Evolutionary conservation across 2,329 filamentous ascomycete species (phyloP).

Genomic region (Phoma herbarum): DNA sequence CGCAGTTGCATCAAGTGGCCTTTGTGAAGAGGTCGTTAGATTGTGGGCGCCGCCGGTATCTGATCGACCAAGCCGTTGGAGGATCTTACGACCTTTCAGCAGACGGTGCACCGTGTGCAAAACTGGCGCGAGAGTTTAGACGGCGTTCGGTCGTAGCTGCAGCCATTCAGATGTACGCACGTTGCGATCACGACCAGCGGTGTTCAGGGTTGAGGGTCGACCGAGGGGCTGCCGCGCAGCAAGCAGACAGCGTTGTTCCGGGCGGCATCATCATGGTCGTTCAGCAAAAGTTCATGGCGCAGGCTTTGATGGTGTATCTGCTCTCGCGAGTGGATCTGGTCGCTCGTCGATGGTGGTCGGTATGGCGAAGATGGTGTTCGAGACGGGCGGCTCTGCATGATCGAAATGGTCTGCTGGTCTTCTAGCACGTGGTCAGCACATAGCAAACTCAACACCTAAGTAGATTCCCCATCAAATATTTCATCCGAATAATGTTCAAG

Average conservation of each 20-base stretch:
- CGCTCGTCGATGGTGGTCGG: slow-evolving; percentile 3
- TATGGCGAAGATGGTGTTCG: slow-evolving; percentile 19
- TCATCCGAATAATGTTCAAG: background rate
- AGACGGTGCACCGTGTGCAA: background rate
- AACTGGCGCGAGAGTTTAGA: background rate
- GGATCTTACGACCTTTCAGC: background rate
- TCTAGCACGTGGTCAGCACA: slow-evolving; percentile 13
- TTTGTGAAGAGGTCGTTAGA: background rate
- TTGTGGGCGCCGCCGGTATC: background rate
- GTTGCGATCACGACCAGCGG: slow-evolving; percentile 5
- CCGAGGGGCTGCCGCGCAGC: slow-evolving; percentile 33
- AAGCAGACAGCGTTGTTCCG: slow-evolving; percentile 15
- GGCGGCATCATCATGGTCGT: background rate
- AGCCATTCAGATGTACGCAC: background rate
- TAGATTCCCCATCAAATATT: background rate
- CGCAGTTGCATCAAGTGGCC: background rate
- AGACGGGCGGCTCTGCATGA: slow-evolving; percentile 12
- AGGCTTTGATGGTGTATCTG: slow-evolving; percentile 1
- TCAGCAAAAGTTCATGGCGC: background rate
- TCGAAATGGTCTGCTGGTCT: background rate
- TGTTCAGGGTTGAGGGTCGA: slow-evolving; percentile 20
- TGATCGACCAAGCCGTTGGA: background rate
- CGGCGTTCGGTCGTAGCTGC: too few species aligned
- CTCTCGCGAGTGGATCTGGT: slow-evolving; percentile 1
- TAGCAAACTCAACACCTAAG: background rate